Percentiles rank a stretch among this genome's conserved stretches.
phyloP scores from a whole-genome alignment of 176 grass and related monocot genomes.

The Alopecurus myosuroides region DNA sequence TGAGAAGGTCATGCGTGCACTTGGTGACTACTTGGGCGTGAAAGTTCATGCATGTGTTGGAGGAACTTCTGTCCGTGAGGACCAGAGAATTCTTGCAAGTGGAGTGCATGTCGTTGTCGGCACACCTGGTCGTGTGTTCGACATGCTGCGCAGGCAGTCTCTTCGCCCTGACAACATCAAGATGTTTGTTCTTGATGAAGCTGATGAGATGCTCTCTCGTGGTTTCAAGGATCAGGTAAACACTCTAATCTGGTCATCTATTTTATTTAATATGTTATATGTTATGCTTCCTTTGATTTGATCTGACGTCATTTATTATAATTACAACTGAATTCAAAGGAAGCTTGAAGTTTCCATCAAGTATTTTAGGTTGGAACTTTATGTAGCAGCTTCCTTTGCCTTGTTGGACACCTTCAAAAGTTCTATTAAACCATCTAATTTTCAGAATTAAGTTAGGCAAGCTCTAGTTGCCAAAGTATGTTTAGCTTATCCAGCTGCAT shows the following conservation, averaged over 20 bases:
- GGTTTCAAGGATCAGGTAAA: slow-evolving; percentile 94
- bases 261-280: not conserved
- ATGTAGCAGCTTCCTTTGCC: not conserved
- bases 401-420: not conserved
- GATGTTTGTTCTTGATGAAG: slow-evolving; percentile 96
- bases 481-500: not conserved
- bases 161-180: slow-evolving; percentile 80
- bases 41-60: slow-evolving; percentile 94
- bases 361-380: not conserved
- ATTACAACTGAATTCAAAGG: not conserved
- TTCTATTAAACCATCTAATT: not conserved
- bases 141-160: slow-evolving; percentile 81
- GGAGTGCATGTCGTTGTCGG: slow-evolving; percentile 93
- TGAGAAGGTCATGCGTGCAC: slow-evolving; percentile 91
- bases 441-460: not conserved
- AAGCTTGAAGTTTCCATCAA: not conserved
- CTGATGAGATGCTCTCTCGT: slow-evolving; percentile 98
- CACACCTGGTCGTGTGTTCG: slow-evolving; percentile 81
- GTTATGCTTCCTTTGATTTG: not conserved
- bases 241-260: not conserved
- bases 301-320: not conserved
- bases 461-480: not conserved
- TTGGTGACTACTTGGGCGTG: slow-evolving; percentile 89
- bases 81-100: slow-evolving; percentile 79
- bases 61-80: slow-evolving; percentile 84